Percentiles rank a stretch among this genome's conserved stretches.
Conservation (phyloP, 306 rosid species). For the Argentina anserina region DNA sequence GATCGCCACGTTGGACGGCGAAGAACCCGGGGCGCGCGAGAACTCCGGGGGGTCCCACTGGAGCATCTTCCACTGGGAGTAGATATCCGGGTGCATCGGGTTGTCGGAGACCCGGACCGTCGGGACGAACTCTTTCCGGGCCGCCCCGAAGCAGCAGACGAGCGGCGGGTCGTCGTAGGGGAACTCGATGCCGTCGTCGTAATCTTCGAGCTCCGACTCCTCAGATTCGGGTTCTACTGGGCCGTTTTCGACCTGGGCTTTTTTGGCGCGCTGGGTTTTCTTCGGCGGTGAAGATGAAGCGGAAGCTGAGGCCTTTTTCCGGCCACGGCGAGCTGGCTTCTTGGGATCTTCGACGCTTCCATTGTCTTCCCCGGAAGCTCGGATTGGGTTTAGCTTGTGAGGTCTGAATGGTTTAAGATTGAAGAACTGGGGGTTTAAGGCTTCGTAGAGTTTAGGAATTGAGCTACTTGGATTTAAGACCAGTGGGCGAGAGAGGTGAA, state of each 20-base stretch:
- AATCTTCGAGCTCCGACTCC: slow-evolving; percentile 35
- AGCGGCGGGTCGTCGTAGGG: slow-evolving; percentile 71
- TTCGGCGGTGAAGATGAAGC: slow-evolving; percentile 25
- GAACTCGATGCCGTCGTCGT: slow-evolving; percentile 64
- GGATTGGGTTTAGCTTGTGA: slow-evolving; percentile 18
- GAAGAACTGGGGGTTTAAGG: slow-evolving; percentile 10
- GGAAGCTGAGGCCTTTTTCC: slow-evolving; percentile 42
- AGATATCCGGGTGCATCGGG: slow-evolving; percentile 76
- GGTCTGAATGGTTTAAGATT: slow-evolving; percentile 1
- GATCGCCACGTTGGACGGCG: slow-evolving; percentile 78
- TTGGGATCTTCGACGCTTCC: slow-evolving; percentile 44
- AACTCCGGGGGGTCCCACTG: slow-evolving; percentile 98
- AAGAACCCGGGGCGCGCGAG: slow-evolving; percentile 74
- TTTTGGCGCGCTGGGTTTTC: slow-evolving; percentile 37
- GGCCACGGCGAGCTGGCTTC: slow-evolving; percentile 57
- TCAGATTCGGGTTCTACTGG: slow-evolving; percentile 19
- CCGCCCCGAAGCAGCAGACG: slow-evolving; percentile 87
- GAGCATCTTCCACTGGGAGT: slow-evolving; percentile 91
- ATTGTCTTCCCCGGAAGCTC: slow-evolving; percentile 46
- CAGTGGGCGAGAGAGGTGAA: slow-evolving; percentile 29
- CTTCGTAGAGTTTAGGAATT: background rate
- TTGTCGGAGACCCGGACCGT: slow-evolving; percentile 68
- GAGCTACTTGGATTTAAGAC: slow-evolving; percentile 10
- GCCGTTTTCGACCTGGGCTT: slow-evolving; percentile 36
- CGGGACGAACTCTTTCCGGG: slow-evolving; percentile 71